Percentiles rank a stretch among this genome's conserved stretches.
Evolutionary conservation across 2,329 filamentous ascomycete genomes (phyloP).

Genomic region (Mariannaea elegans): DNA sequence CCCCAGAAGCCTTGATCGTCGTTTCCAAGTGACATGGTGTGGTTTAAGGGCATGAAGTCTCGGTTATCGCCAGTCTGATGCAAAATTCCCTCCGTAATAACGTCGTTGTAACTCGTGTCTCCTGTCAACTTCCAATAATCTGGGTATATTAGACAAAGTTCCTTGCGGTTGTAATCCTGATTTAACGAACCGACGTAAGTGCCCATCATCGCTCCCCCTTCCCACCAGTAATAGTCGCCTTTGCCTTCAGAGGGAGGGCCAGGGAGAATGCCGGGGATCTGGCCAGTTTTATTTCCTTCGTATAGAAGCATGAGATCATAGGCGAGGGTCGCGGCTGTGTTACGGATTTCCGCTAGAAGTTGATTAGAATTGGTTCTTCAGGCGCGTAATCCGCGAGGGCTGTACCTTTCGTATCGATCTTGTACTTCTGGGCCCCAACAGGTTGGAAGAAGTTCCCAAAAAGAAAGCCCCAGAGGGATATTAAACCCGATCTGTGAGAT

Average conservation of each 20-base stretch:
- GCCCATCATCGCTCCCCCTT: constrained; percentile 74
- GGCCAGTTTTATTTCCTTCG: constrained; percentile 59
- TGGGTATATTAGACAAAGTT: constrained; percentile 5
- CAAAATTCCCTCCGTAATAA: constrained; percentile 64
- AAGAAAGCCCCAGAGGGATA: constrained; percentile 25
- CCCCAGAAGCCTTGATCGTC: constrained; percentile 79
- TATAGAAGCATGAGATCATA: constrained; percentile 62
- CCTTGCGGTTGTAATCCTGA: neutral
- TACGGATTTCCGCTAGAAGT: constrained; percentile 54
- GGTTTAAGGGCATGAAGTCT: constrained; percentile 69
- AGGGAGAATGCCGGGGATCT: constrained; percentile 65
- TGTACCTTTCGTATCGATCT: constrained; percentile 44
- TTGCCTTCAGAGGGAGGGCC: constrained; percentile 57
- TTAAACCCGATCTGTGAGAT: neutral
- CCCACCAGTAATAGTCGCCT: constrained; percentile 78
- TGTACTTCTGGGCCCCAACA: constrained; percentile 40
- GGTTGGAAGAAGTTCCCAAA: constrained; percentile 26
- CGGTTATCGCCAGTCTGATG: constrained; percentile 65
- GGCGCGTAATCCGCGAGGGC: neutral
- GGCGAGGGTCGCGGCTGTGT: constrained; percentile 57
- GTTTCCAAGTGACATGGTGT: constrained; percentile 69
- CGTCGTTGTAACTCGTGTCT: constrained; percentile 69
- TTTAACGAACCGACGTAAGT: constrained; percentile 61
- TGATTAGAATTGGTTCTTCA: neutral
- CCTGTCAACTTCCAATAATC: constrained; percentile 76